phyloP scores from a whole-genome alignment of 768 basidiomycete genomes.

The Leccinum truebloodii region DNA sequence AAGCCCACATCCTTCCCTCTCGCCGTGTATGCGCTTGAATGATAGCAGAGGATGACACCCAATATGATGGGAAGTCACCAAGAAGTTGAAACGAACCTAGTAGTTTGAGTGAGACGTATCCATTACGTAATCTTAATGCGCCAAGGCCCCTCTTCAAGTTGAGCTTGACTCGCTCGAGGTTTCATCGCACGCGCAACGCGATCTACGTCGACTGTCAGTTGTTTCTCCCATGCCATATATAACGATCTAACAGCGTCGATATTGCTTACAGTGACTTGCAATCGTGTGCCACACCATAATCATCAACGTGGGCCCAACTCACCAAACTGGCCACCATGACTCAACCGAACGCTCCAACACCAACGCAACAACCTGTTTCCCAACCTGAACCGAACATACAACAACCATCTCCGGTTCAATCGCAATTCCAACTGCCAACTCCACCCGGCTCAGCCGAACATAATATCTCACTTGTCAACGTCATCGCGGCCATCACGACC shows the following conservation, averaged over 20 bases:
- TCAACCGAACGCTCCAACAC: slow-evolving; percentile 27
- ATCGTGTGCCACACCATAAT: slow-evolving; percentile 1
- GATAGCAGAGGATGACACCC: no score
- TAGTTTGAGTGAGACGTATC: no score
- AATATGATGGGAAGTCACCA: no score
- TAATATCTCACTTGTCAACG: slow-evolving; percentile 37
- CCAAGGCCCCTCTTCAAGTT: background rate
- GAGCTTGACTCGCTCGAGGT: no score
- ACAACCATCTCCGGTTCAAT: slow-evolving; percentile 13
- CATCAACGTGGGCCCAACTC: background rate
- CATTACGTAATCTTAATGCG: background rate
- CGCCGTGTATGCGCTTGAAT: no score
- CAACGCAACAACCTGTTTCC: slow-evolving; percentile 20
- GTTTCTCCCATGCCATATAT: background rate
- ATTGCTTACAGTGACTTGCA: background rate
- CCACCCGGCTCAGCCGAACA: slow-evolving; percentile 5
- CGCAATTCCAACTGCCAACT: slow-evolving; percentile 11
- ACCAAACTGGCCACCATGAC: slow-evolving; percentile 20
- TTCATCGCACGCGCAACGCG: background rate
- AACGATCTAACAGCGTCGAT: background rate
- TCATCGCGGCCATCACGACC: slow-evolving; percentile 48
- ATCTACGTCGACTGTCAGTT: slow-evolving; percentile 15
- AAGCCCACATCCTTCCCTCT: background rate
- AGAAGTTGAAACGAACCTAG: no score
- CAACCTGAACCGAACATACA: slow-evolving; percentile 18